These are phyloP conservation scores for Albophoma yamanashiensis DNA, from an alignment of 2,329 filamentous ascomycete species.

Conservation along the genomic window DNA sequence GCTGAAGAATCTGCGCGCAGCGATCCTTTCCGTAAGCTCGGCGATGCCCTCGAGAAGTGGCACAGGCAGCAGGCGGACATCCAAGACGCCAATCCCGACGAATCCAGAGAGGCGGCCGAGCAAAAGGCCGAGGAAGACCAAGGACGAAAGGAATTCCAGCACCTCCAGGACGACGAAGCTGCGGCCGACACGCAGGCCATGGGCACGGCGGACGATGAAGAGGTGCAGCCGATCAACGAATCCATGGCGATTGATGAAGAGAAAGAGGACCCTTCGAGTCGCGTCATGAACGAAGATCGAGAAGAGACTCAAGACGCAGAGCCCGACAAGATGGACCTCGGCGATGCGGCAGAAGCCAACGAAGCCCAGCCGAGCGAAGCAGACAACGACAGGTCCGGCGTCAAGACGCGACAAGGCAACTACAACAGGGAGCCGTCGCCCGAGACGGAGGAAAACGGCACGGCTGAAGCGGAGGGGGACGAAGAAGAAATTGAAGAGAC, in stretches of 20 bases:
- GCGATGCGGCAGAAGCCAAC: conserved; percentile 19
- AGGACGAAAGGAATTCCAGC: conserved; percentile 79
- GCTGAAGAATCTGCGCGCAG: conserved; percentile 33
- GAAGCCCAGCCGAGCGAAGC: conserved; percentile 30
- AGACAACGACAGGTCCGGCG: conserved; percentile 48
- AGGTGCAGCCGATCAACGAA: conserved; percentile 76
- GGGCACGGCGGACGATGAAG: conserved; percentile 78
- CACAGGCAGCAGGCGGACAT: conserved; percentile 84
- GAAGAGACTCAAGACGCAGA: conserved; percentile 32
- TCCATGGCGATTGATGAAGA: conserved; percentile 76
- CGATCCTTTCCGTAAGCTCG: conserved; percentile 87
- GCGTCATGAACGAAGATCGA: conserved; percentile 41
- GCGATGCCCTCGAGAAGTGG: conserved; percentile 87
- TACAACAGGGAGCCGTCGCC: conserved; percentile 40
- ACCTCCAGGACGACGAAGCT: conserved; percentile 74
- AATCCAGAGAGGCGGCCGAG: conserved; percentile 36
- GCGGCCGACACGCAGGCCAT: conserved; percentile 84
- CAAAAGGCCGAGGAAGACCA: conserved; percentile 52
- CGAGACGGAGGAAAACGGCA: conserved; percentile 21
- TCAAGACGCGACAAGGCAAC: conserved; percentile 48
- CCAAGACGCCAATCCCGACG: conserved; percentile 39
- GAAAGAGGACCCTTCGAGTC: conserved; percentile 37
- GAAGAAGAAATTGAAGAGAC: conserved; percentile 39
- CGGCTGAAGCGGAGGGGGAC: conserved; percentile 38
- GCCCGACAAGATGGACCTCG: conserved; percentile 33